Evolutionary conservation across 352 stramenopile genomes (phyloP), one percentile per base, ranked within the genome.

Genomic region (Phytophthora quininea): DNA sequence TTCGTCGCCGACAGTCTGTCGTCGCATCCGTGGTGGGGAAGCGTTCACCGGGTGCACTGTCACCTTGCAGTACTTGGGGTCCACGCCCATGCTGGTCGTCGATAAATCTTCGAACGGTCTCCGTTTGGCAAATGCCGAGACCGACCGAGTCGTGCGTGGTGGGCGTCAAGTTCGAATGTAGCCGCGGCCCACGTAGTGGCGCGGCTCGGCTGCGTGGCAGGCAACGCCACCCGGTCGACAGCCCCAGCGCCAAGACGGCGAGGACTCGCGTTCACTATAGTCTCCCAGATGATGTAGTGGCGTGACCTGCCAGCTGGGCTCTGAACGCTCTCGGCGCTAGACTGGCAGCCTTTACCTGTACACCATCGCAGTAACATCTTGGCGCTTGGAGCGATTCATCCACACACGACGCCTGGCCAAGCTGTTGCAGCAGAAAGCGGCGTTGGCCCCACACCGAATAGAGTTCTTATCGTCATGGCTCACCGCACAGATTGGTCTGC

Each of bases 1-100:
- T 55, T 78, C 61, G 12, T 69, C 54, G 24, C 68, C 69, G 30
- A 84, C 70, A 6, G 72, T 88, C 49, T 82, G 76, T 50, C 74
- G 71, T 7, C 74, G 71, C 58, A 65, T 56, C n/a, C 64, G 69
- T 55, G 59, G 54, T 11, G 45, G 53, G 31, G 61, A 71, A 48
- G 67, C 48, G 54, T 74, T 62, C 24, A 54, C 54, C 4, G 64
- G 67, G 61, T 77, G 72, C 58, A 88, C 77, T 31, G 79, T 88
- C 54, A 88, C 69, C 55, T 88, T 88, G 75, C 79, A 86, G 66
- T 81, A 83, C 61, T 79, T 86, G 31, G 69, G 47, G 60, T 82
- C 69, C 32, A 71, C 47, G 47, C 65, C 67, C 76, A 85, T 85
- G 19, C 19, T 24, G 30, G 40, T 62, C 3, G 35, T n/a, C 42